Conservation (phyloP, 1,139 yeast species). For the Candida dubliniensis region DNA sequence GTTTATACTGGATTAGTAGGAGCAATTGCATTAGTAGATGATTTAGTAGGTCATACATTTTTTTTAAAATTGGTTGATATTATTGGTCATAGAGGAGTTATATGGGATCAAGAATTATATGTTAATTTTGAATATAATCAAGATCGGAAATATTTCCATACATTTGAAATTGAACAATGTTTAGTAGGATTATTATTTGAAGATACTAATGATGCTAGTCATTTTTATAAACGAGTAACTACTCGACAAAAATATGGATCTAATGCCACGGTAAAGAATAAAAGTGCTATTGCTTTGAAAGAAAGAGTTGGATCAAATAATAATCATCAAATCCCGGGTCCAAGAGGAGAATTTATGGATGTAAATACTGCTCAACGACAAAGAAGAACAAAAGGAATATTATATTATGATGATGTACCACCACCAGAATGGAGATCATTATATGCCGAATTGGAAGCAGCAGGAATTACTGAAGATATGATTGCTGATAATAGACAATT, state of each 20-base stretch:
- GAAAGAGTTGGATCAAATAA: slow-evolving; percentile 40
- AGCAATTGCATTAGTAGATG: slow-evolving; percentile 85
- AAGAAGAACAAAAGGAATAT: slow-evolving; percentile 57
- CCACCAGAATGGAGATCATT: slow-evolving; percentile 86
- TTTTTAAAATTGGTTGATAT: slow-evolving; percentile 88
- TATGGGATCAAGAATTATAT: slow-evolving; percentile 96
- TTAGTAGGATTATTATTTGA: slow-evolving; percentile 87
- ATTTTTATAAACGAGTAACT: slow-evolving; percentile 76
- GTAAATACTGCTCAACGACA: slow-evolving; percentile 54
- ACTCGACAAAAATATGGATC: slow-evolving; percentile 79
- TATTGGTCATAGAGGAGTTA: slow-evolving; percentile 74
- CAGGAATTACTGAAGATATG: slow-evolving; percentile 87
- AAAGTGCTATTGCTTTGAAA: slow-evolving; percentile 81
- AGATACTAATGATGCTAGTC: slow-evolving; percentile 85
- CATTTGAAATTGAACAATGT: slow-evolving; percentile 92
- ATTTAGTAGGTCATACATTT: slow-evolving; percentile 90
- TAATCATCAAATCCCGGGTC: slow-evolving; percentile 53
- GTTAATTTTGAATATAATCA: slow-evolving; percentile 87
- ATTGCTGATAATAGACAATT: slow-evolving; percentile 84
- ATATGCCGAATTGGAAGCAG: slow-evolving; percentile 69
- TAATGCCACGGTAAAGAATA: slow-evolving; percentile 79
- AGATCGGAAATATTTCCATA: slow-evolving; percentile 91
- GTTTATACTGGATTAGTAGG: slow-evolving; percentile 86
- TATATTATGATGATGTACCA: slow-evolving; percentile 76
- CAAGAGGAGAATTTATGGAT: slow-evolving; percentile 64